Percentiles rank a stretch among this genome's conserved stretches.
Conservation (phyloP, 106 monocot species). For the Dendrobium chrysotoxum region DNA sequence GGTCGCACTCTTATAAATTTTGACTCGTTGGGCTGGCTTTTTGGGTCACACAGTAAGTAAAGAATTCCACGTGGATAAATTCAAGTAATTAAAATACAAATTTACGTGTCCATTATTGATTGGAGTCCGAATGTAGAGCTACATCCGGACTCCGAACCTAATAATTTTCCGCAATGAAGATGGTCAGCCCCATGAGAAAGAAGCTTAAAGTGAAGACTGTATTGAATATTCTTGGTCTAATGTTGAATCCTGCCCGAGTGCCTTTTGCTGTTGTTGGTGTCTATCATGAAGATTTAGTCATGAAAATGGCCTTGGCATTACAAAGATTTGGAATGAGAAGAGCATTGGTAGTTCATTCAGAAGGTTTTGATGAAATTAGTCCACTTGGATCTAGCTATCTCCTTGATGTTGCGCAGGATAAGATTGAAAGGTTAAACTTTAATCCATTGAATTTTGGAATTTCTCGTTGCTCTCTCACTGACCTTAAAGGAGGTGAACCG, state of each 20-base stretch:
- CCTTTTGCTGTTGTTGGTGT: slow-evolving; percentile 91
- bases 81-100: too few species aligned
- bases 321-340: slow-evolving; percentile 92
- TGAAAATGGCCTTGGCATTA: slow-evolving; percentile 83
- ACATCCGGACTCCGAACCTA: too few species aligned
- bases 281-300: slow-evolving; percentile 74
- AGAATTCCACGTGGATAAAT: too few species aligned
- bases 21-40: too few species aligned
- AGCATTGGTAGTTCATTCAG: slow-evolving; percentile 89
- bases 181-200: slow-evolving; percentile 79
- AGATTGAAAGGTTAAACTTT: slow-evolving; percentile 55
- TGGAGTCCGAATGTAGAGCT: too few species aligned
- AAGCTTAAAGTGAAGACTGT: slow-evolving; percentile 93
- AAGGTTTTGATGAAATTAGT: slow-evolving; percentile 97
- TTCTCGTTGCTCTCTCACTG: slow-evolving; percentile 64
- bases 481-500: slow-evolving; percentile 77
- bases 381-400: slow-evolving; percentile 90
- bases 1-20: too few species aligned
- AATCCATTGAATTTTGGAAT: slow-evolving; percentile 96
- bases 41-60: too few species aligned
- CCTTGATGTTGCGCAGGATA: slow-evolving; percentile 74
- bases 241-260: slow-evolving; percentile 90
- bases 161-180: slow-evolving; percentile 98
- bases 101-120: too few species aligned
- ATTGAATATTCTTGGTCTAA: slow-evolving; percentile 92